These are phyloP conservation scores for Scheffersomyces titani DNA, from an alignment of 1,139 yeast genomes.

Conservation along the genomic window DNA sequence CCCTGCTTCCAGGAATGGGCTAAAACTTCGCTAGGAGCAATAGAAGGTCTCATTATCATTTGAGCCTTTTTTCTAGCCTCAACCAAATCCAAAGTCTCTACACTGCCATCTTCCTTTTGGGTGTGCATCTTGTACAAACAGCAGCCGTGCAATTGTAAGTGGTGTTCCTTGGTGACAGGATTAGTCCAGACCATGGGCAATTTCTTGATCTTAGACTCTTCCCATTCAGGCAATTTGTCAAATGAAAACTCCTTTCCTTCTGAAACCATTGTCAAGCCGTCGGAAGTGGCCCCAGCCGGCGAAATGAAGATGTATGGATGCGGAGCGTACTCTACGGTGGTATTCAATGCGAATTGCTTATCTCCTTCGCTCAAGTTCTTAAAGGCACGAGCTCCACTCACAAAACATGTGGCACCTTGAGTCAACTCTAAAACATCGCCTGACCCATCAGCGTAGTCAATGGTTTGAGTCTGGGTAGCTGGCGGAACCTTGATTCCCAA, in stretches of 20 bases:
- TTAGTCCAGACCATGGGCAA: slow-evolving; percentile 91
- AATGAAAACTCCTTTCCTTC: slow-evolving; percentile 72
- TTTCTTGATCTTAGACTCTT: slow-evolving; percentile 67
- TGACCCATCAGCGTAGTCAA: slow-evolving; percentile 66
- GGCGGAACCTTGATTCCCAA: slow-evolving; percentile 82
- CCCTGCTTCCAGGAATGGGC: slow-evolving; percentile 84
- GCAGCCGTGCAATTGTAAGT: slow-evolving; percentile 84
- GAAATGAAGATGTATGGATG: slow-evolving; percentile 87
- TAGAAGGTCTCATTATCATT: slow-evolving; percentile 81
- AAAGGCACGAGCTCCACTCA: slow-evolving; percentile 78
- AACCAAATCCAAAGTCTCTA: slow-evolving; percentile 52
- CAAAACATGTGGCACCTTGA: slow-evolving; percentile 87
- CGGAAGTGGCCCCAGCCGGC: slow-evolving; percentile 77
- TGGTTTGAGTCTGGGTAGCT: slow-evolving; percentile 42
- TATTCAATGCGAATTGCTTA: slow-evolving; percentile 67
- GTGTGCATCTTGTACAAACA: slow-evolving; percentile 71
- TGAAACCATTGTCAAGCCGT: slow-evolving; percentile 81
- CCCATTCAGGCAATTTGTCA: slow-evolving; percentile 79
- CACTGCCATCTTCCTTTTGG: slow-evolving; percentile 53
- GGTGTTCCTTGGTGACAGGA: slow-evolving; percentile 82
- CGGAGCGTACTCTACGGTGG: slow-evolving; percentile 85
- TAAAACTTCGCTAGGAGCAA: slow-evolving; percentile 68
- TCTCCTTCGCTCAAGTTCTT: slow-evolving; percentile 66
- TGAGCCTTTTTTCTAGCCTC: slow-evolving; percentile 74
- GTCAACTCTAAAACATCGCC: slow-evolving; percentile 65